Evolutionary conservation across 208 protist genomes (phyloP).

Genomic region (Leishmania lainsoni): DNA sequence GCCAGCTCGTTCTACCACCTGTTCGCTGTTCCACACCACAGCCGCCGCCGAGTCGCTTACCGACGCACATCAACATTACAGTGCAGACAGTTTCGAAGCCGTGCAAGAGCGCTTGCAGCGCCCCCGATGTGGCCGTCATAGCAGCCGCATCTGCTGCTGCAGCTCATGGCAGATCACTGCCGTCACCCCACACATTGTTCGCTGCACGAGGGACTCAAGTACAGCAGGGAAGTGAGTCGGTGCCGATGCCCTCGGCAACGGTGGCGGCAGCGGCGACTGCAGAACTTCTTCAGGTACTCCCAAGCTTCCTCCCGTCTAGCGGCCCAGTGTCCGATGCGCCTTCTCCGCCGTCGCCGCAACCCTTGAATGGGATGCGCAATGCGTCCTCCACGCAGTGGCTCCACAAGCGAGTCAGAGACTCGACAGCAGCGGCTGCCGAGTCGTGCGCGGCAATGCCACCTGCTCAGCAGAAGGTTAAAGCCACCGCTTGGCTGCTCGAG

Average conservation of each 20-base stretch:
- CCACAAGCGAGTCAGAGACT: neutral
- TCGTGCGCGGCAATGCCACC: neutral
- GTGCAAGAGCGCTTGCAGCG: conserved; percentile 3
- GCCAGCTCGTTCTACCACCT: neutral
- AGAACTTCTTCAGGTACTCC: conserved; percentile 15
- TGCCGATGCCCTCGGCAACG: neutral
- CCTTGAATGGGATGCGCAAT: neutral
- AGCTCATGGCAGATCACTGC: neutral
- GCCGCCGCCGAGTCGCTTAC: neutral
- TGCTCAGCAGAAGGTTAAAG: neutral
- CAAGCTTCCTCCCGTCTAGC: neutral
- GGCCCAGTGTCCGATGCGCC: neutral
- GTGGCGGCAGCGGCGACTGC: neutral
- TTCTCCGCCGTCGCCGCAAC: neutral
- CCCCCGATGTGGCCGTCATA: conserved; percentile 1
- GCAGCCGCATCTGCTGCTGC: neutral
- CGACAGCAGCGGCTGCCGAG: neutral
- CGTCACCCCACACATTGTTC: neutral
- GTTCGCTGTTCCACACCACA: neutral
- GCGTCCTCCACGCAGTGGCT: neutral
- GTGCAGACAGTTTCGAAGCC: conserved; percentile 10
- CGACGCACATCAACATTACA: conserved; percentile 27
- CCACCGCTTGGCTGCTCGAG: neutral
- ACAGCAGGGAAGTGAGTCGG: neutral
- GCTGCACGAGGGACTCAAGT: neutral